phyloP scores from a whole-genome alignment of 177 flowering plant genomes.

The Vitis hybrid region DNA sequence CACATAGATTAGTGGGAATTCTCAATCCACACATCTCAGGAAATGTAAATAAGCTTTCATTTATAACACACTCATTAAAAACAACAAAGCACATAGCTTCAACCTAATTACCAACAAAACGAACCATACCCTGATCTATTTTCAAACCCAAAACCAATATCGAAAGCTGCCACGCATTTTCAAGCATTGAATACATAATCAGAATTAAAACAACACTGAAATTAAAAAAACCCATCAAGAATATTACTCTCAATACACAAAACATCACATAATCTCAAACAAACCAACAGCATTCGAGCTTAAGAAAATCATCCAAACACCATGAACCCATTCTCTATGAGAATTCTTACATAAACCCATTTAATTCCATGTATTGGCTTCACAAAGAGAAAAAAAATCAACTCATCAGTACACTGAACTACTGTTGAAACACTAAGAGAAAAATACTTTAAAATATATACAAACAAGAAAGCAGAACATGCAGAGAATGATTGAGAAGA shows the following conservation, averaged over 20 bases:
- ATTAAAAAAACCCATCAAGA: slow-evolving; percentile 12
- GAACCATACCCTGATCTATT: slow-evolving; percentile 3
- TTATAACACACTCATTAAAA: background rate
- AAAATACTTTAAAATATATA: slow-evolving; percentile 11
- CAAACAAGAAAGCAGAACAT: slow-evolving; percentile 14
- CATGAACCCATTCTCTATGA: slow-evolving; percentile 1
- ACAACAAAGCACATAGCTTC: too few species aligned
- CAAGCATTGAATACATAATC: background rate
- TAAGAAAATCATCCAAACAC: background rate
- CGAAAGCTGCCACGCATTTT: background rate
- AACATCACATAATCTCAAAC: slow-evolving; percentile 10
- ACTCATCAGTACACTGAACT: slow-evolving; percentile 9
- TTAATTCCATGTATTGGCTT: background rate
- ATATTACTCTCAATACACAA: slow-evolving; percentile 4
- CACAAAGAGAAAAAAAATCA: slow-evolving; percentile 4
- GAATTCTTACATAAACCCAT: slow-evolving; percentile 15
- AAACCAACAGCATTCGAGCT: slow-evolving; percentile 5
- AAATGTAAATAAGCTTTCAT: background rate
- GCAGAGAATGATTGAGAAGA: slow-evolving; percentile 9
- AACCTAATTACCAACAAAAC: background rate
- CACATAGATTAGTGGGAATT: background rate
- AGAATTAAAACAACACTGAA: slow-evolving; percentile 3
- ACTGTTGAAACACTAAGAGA: slow-evolving; percentile 1
- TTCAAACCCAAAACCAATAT: background rate
- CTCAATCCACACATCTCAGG: background rate